Percentiles rank a stretch among this genome's conserved stretches.
These are phyloP conservation scores for Colletotrichum sansevieriae DNA, from an alignment of 2,329 filamentous ascomycete genomes.

Conservation along the genomic window DNA sequence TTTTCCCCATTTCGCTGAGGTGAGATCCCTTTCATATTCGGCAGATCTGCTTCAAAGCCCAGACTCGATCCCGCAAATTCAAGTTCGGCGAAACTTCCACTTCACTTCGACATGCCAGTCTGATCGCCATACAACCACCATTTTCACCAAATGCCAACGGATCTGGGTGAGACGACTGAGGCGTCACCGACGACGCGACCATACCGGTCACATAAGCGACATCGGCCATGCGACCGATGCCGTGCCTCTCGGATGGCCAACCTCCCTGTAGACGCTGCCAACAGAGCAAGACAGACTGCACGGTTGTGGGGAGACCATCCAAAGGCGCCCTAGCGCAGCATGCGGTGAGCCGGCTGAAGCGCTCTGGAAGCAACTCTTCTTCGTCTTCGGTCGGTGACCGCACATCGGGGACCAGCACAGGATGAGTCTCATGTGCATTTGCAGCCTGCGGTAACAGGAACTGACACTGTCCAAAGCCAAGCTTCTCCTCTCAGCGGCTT, in stretches of 20 bases:
- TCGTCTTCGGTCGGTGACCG: neutral
- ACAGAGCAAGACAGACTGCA: conserved; percentile 30
- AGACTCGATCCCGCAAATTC: too few relatives aligned
- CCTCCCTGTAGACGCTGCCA: conserved; percentile 27
- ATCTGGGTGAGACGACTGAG: neutral
- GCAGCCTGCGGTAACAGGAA: neutral
- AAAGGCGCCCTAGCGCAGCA: neutral
- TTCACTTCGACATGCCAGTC: neutral
- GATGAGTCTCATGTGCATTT: too few relatives aligned
- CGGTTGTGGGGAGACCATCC: conserved; percentile 31
- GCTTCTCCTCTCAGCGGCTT: neutral
- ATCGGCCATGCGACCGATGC: conserved; percentile 10
- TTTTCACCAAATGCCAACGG: neutral
- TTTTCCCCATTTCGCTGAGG: neutral
- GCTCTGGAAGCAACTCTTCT: neutral
- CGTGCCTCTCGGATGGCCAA: conserved; percentile 28
- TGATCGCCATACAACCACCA: neutral
- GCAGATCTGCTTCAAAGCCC: too few relatives aligned
- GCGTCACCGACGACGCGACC: conserved; percentile 13
- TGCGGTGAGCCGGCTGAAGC: neutral
- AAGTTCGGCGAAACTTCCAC: neutral
- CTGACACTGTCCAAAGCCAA: neutral
- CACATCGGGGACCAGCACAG: too few relatives aligned
- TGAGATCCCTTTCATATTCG: neutral
- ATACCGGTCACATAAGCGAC: conserved; percentile 39